Conservation (phyloP, 805 yeast genomes). For the Jamesozyma lodderae region DNA sequence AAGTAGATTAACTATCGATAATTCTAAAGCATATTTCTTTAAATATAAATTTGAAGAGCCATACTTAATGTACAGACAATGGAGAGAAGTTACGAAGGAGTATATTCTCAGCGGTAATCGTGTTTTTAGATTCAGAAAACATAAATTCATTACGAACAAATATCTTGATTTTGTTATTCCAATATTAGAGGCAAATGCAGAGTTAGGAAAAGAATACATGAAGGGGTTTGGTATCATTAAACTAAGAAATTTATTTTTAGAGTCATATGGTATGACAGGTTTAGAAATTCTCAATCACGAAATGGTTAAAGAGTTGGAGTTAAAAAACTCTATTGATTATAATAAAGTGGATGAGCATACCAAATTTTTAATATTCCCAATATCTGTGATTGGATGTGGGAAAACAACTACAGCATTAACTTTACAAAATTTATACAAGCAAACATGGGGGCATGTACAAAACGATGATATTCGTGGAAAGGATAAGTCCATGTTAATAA, state of each 20-base stretch:
- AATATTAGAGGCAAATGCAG: constrained; percentile 41
- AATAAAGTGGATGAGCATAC: constrained; percentile 31
- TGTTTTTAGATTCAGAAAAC: constrained; percentile 38
- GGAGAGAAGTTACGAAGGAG: constrained; percentile 76
- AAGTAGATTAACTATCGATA: constrained; percentile 32
- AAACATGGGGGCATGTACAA: constrained; percentile 62
- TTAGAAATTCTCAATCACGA: constrained; percentile 46
- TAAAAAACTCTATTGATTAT: constrained; percentile 32
- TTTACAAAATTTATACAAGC: constrained; percentile 43
- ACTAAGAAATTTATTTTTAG: constrained; percentile 57
- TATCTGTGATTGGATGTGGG: constrained; percentile 92
- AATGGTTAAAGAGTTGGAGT: constrained; percentile 30
- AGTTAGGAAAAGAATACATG: constrained; percentile 37
- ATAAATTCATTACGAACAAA: constrained; percentile 50
- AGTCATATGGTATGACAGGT: constrained; percentile 46
- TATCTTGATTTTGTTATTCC: constrained; percentile 63
- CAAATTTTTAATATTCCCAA: constrained; percentile 64
- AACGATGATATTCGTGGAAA: constrained; percentile 61
- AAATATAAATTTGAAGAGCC: constrained; percentile 95
- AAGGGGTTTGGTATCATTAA: constrained; percentile 65
- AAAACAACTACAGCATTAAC: constrained; percentile 76
- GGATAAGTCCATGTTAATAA: constrained; percentile 42
- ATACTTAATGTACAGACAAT: constrained; percentile 77
- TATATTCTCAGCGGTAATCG: constrained; percentile 34
- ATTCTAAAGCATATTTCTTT: constrained; percentile 55